Percentiles rank a stretch among this genome's conserved stretches.
Conservation (phyloP, 2,329 filamentous ascomycete species). For the Claviceps humidiphila region DNA sequence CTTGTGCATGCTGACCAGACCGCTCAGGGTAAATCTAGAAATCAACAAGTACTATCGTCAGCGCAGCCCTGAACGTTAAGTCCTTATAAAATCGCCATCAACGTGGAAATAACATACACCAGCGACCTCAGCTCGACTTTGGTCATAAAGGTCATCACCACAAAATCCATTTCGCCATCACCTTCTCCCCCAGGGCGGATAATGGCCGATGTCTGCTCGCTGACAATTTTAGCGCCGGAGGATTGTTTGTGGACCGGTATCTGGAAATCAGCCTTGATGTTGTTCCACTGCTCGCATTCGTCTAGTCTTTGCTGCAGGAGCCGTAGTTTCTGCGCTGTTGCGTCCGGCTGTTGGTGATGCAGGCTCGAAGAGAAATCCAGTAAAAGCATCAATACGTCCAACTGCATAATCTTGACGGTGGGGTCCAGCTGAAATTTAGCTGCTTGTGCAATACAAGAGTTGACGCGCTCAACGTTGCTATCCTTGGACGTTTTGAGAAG, state of each 20-base stretch:
- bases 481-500: constrained; percentile 51
- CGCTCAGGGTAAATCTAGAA: constrained; percentile 40
- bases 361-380: constrained; percentile 60
- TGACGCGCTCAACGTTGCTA: constrained; percentile 56
- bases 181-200: constrained; percentile 31
- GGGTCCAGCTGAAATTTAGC: constrained; percentile 57
- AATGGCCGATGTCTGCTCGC: constrained; percentile 42
- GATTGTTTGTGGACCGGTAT: constrained; percentile 42
- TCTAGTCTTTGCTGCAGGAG: constrained; percentile 51
- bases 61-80: constrained; percentile 7
- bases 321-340: constrained; percentile 45
- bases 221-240: constrained; percentile 36
- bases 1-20: constrained; percentile 32
- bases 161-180: constrained; percentile 34
- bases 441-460: constrained; percentile 60
- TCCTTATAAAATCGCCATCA: neutral
- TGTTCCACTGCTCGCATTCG: constrained; percentile 35
- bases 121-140: constrained; percentile 44
- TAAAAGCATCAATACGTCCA: constrained; percentile 51
- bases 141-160: constrained; percentile 47
- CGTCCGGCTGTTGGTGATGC: constrained; percentile 45
- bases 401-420: constrained; percentile 49
- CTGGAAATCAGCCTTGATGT: constrained; percentile 33
- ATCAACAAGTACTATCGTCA: neutral
- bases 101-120: constrained; percentile 27